These are phyloP conservation scores for Clarkia xantiana DNA, from an alignment of 345 rosid species.

Conservation along the genomic window DNA sequence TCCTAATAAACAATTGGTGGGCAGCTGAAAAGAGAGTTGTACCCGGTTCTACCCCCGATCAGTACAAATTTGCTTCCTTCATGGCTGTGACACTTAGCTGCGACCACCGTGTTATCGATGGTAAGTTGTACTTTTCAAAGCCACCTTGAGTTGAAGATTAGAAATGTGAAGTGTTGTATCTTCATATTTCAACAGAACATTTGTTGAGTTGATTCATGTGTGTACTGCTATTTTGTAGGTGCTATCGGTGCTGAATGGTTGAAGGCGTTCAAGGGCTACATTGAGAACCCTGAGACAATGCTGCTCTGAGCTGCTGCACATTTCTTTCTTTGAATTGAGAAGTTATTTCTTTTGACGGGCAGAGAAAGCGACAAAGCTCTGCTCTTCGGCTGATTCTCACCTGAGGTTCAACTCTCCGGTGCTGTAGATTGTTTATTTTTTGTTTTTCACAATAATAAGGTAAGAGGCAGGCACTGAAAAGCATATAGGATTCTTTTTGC, in stretches of 20 bases:
- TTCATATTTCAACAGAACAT: not conserved
- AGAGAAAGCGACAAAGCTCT: too few species aligned
- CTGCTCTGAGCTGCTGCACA: slow-evolving; percentile 32
- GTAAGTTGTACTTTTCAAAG: slow-evolving; percentile 15
- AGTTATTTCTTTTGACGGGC: too few species aligned
- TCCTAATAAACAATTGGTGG: slow-evolving; percentile 4
- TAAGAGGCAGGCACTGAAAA: too few species aligned
- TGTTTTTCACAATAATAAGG: too few species aligned
- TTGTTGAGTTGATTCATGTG: not conserved
- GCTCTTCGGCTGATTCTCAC: too few species aligned
- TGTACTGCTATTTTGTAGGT: slow-evolving; percentile 26
- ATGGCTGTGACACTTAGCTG: slow-evolving; percentile 88
- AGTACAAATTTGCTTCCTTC: slow-evolving; percentile 60
- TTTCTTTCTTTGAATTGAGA: too few species aligned
- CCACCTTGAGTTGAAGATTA: not conserved
- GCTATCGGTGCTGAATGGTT: slow-evolving; percentile 96
- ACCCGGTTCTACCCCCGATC: slow-evolving; percentile 47
- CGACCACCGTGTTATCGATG: slow-evolving; percentile 97
- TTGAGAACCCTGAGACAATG: slow-evolving; percentile 91
- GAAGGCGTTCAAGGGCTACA: slow-evolving; percentile 84
- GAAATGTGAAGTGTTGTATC: not conserved
- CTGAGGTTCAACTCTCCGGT: too few species aligned
- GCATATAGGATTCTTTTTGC: too few species aligned
- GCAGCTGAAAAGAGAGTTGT: slow-evolving; percentile 91
- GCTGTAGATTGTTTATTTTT: too few species aligned